A percentile compares a stretch with the other conserved stretches of the same genome.
phyloP scores from a whole-genome alignment of 768 basidiomycete genomes.

The Leucocoprinus birnbaumii region DNA sequence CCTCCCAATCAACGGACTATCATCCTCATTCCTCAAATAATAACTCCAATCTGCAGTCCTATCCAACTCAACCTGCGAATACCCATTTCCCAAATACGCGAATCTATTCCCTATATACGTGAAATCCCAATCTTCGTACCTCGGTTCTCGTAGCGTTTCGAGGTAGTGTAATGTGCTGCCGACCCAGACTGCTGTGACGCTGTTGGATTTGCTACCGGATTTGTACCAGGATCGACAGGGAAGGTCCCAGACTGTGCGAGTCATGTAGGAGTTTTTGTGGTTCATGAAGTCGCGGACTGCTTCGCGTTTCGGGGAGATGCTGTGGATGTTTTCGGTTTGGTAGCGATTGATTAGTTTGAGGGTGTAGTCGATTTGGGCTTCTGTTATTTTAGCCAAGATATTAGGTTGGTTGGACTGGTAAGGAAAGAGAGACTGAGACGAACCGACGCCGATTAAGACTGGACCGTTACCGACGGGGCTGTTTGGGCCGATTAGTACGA shows the following conservation, averaged over 20 bases:
- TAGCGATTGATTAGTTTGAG: constrained; percentile 30
- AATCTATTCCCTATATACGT: constrained; percentile 31
- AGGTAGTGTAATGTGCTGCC: constrained; percentile 35
- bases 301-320: constrained; percentile 30
- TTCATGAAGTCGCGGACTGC: constrained; percentile 30
- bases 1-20: constrained; percentile 20
- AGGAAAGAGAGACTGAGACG: neutral
- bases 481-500: constrained; percentile 29
- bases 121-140: constrained; percentile 35
- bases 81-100: constrained; percentile 31
- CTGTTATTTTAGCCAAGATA: constrained; percentile 12
- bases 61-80: constrained; percentile 30
- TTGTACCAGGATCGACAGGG: constrained; percentile 35
- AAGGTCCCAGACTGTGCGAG: constrained; percentile 27
- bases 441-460: constrained; percentile 27
- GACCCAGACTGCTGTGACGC: constrained; percentile 30
- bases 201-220: constrained; percentile 19
- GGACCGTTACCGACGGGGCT: constrained; percentile 33
- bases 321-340: constrained; percentile 34
- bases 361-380: constrained; percentile 31
- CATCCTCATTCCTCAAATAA: constrained; percentile 25
- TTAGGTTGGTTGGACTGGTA: neutral
- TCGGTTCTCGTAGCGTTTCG: constrained; percentile 27
- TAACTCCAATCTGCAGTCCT: constrained; percentile 29
- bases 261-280: constrained; percentile 30